Evolutionary conservation across 2,329 filamentous ascomycete species (phyloP), one percentile per base, ranked within the genome.

Genomic region (Ilyonectria destructans): DNA sequence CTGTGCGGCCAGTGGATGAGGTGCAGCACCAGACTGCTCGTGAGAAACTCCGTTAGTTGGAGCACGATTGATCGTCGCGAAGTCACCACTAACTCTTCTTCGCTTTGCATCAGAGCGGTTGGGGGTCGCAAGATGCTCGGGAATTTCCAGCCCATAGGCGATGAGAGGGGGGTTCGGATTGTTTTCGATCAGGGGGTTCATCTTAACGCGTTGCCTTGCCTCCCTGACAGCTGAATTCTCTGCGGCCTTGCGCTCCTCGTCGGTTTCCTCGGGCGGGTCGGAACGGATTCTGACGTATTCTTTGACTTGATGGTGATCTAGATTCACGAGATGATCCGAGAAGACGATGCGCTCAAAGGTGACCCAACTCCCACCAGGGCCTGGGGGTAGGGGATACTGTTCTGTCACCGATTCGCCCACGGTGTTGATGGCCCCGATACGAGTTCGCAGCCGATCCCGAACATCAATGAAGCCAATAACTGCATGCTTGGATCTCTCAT

Each of bases 391-490:
- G 35, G 87, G 81, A 75, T 84, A 84, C 31, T 83, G 80, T 45
- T 82, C 76, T 6, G 84, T 80, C 31, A 90, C 81, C 2, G 80
- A 74, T 12, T 86, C 82, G 13, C 87, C 87, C 3, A 79, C 75
- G 23, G 85, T 83, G 51, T 85, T 88, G 56, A 82, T 80, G 0
- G 82, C 80, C 72, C 89, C 86, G 43, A 90, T 86, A 6, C 88
- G 85, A 2, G 89, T 91, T 29, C 89, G 87, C 2, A 91, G 83
- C 2, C 89, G 84, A 61, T 91, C 89, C 19, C 88, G 82, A 10
- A 88, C 82, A 68, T 91, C 89, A 56, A 91, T 90, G 67, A 91
- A 91, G 6, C 89, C 89, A 56, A 89, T 86, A 0, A 91, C 87
- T 0, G 85, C 84, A 74, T 91, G 89, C 74, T 89, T 90, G 15